These are phyloP conservation scores for Colletotrichum horii DNA, from an alignment of 2,329 filamentous ascomycete genomes.

Conservation along the genomic window DNA sequence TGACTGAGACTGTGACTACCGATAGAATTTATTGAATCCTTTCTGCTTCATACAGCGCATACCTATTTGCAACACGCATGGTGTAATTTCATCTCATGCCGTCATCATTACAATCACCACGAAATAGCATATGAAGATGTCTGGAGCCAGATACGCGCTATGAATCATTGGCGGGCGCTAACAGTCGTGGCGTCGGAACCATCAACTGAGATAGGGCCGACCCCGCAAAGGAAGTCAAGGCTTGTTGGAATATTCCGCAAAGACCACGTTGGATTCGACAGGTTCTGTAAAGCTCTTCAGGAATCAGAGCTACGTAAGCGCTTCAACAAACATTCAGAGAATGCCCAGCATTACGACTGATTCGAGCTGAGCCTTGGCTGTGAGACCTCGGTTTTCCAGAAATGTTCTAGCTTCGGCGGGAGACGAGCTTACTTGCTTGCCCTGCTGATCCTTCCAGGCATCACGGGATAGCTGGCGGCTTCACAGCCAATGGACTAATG, in stretches of 20 bases:
- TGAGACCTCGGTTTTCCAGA: not conserved
- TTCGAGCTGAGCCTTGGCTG: not conserved
- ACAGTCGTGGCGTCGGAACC: not conserved
- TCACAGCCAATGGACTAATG: not conserved
- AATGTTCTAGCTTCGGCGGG: not conserved
- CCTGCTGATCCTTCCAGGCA: not conserved
- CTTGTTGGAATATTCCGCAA: not conserved
- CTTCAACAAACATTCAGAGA: fast-evolving
- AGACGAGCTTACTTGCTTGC: not conserved
- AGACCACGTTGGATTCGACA: not conserved
- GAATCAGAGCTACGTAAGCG: not conserved
- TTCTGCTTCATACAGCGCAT: not conserved
- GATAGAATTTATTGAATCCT: not conserved
- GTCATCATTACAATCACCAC: not conserved
- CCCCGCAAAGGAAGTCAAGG: not conserved
- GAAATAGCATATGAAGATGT: not conserved
- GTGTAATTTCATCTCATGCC: not conserved
- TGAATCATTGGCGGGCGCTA: not conserved
- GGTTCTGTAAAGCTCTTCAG: not conserved
- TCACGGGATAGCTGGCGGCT: not conserved
- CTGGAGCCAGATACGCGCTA: not conserved
- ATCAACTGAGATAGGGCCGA: not conserved
- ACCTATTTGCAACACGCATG: not conserved
- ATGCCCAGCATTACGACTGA: not conserved
- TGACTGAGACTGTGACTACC: not conserved